These are phyloP conservation scores for Kuraishia piskuri DNA, from an alignment of 805 yeast genomes.

Conservation along the genomic window DNA sequence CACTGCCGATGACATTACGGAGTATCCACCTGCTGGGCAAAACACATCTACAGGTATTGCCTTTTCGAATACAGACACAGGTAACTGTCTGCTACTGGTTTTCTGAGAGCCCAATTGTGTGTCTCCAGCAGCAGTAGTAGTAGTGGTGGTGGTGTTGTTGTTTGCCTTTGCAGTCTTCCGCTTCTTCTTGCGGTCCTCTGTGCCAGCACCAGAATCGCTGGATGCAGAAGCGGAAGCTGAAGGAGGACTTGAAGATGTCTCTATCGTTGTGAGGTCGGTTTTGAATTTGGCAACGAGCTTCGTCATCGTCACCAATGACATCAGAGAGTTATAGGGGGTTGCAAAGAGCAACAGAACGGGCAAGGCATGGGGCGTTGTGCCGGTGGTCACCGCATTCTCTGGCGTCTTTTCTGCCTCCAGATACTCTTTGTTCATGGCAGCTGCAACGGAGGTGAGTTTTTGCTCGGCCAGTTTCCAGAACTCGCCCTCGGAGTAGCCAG, in stretches of 20 bases:
- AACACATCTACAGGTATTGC: constrained; percentile 30
- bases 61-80: constrained; percentile 20
- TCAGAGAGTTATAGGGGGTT: constrained; percentile 30
- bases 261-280: constrained; percentile 10
- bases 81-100: neutral
- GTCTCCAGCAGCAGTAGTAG: neutral
- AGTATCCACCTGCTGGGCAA: constrained; percentile 25
- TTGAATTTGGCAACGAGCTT: constrained; percentile 39
- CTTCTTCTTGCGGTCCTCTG: constrained; percentile 17
- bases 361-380: too few relatives aligned
- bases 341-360: constrained; percentile 46
- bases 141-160: neutral
- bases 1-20: constrained; percentile 23
- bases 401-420: neutral
- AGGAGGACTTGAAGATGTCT: neutral
- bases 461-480: neutral
- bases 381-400: too few relatives aligned
- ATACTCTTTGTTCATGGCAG: neutral
- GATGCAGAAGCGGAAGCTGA: constrained; percentile 5
- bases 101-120: neutral
- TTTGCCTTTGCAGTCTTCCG: constrained; percentile 11
- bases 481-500: too few relatives aligned
- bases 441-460: neutral
- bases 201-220: constrained; percentile 2
- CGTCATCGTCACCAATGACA: constrained; percentile 38